These are phyloP conservation scores for Nicotiana knightiana DNA, from an alignment of 257 asterid species.

Conservation along the genomic window DNA sequence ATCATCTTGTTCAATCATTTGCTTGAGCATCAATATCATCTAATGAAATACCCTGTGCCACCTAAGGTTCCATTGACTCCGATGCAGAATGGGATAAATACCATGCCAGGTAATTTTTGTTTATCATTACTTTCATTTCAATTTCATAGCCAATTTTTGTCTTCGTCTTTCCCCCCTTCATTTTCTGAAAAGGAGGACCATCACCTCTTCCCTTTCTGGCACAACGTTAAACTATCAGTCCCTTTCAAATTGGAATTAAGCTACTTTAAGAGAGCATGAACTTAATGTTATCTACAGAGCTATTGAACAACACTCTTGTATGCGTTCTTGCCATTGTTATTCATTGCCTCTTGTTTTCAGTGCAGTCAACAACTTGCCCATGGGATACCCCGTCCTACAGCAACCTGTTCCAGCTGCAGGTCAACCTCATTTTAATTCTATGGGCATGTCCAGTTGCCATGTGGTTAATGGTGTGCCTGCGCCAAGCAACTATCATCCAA, in stretches of 20 bases:
- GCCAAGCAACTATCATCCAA: conserved; percentile 71
- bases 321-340: conserved; percentile 16
- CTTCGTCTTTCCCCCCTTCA: neutral
- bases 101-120: conserved; percentile 68
- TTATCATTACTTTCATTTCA: neutral
- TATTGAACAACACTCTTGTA: neutral
- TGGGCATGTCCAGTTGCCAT: conserved; percentile 67
- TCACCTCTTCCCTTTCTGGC: neutral
- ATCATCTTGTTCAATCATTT: conserved; percentile 82
- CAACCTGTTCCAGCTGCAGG: conserved; percentile 70
- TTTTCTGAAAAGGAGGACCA: neutral
- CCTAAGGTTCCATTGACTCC: conserved; percentile 83
- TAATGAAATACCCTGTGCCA: conserved; percentile 75
- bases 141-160: neutral
- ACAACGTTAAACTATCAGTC: neutral
- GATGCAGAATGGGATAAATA: conserved; percentile 73
- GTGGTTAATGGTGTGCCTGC: conserved; percentile 90
- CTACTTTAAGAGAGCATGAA: neutral
- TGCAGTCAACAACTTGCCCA: conserved; percentile 92
- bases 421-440: conserved; percentile 70
- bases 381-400: conserved; percentile 86
- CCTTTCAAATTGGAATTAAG: neutral
- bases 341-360: conserved; percentile 45
- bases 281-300: neutral
- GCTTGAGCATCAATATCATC: conserved; percentile 75